These are phyloP conservation scores for Angophora floribunda DNA, from an alignment of 345 rosid species.

Conservation along the genomic window DNA sequence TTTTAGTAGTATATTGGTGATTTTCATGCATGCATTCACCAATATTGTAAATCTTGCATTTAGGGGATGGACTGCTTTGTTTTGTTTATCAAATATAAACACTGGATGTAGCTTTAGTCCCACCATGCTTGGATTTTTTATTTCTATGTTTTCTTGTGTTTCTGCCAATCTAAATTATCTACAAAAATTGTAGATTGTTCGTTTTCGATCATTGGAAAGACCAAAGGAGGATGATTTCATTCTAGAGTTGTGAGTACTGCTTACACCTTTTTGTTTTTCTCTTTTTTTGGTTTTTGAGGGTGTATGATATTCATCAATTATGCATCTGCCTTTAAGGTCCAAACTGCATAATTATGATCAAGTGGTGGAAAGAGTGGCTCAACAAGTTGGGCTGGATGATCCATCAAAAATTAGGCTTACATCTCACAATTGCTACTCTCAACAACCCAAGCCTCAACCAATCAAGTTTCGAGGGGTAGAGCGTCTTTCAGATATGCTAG, in stretches of 20 bases:
- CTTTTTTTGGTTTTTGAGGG: neutral
- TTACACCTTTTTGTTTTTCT: neutral
- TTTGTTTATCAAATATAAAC: neutral
- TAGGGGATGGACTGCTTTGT: neutral
- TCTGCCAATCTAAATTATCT: constrained; percentile 1
- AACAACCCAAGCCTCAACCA: constrained; percentile 96
- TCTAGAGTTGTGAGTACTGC: constrained; percentile 73
- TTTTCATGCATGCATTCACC: neutral
- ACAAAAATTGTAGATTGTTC: constrained; percentile 46
- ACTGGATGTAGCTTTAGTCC: neutral
- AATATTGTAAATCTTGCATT: neutral
- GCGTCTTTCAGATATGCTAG: constrained; percentile 84
- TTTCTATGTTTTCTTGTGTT: neutral
- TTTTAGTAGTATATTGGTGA: neutral
- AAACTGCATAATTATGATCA: constrained; percentile 82
- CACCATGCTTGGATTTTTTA: neutral
- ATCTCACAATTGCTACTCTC: constrained; percentile 98
- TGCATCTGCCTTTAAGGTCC: constrained; percentile 47
- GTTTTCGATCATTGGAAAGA: constrained; percentile 76
- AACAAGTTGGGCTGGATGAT: constrained; percentile 75
- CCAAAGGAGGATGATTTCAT: constrained; percentile 88
- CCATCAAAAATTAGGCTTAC: constrained; percentile 89
- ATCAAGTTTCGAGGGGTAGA: constrained; percentile 85
- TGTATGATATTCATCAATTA: neutral
- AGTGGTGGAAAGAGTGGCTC: constrained; percentile 83